Percentiles rank a stretch among this genome's conserved stretches.
Conservation (phyloP, 148 eudicot genomes). For the Vaccinium vitisidaea region DNA sequence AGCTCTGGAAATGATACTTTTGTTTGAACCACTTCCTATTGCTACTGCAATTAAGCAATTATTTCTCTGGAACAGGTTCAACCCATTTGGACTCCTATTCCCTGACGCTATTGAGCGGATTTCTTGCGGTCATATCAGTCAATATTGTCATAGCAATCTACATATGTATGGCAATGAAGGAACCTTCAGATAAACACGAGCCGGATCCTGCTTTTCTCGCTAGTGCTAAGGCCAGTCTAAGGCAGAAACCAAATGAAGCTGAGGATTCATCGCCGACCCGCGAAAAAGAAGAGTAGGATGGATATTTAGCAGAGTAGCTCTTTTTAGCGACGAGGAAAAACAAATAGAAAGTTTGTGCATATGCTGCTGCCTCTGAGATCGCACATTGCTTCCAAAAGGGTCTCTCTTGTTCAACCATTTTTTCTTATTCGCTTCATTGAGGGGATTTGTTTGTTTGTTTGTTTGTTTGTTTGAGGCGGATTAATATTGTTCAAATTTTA, state of each 20-base stretch:
- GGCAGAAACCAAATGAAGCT: conserved; percentile 36
- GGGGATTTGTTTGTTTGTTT: neutral
- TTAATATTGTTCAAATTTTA: neutral
- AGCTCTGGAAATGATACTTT: neutral
- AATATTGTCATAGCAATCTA: conserved; percentile 71
- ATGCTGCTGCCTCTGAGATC: neutral
- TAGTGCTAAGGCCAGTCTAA: conserved; percentile 51
- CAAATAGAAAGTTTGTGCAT: neutral
- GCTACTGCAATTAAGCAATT: conserved; percentile 1
- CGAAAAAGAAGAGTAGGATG: conserved; percentile 39
- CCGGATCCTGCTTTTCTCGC: conserved; percentile 72
- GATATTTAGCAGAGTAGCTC: neutral
- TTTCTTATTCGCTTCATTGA: neutral
- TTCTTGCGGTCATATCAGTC: conserved; percentile 89
- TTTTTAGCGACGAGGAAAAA: neutral
- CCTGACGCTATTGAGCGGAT: conserved; percentile 68
- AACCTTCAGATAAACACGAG: conserved; percentile 64
- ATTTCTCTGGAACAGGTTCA: conserved; percentile 43
- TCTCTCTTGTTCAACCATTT: neutral
- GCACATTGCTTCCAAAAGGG: neutral
- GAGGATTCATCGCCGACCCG: conserved; percentile 30
- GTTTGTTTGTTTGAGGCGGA: neutral
- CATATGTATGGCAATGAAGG: conserved; percentile 75
- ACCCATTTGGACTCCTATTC: conserved; percentile 55
- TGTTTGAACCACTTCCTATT: neutral